phyloP scores from a whole-genome alignment of 2,329 filamentous ascomycete genomes.

The Diaporthe amygdali region DNA sequence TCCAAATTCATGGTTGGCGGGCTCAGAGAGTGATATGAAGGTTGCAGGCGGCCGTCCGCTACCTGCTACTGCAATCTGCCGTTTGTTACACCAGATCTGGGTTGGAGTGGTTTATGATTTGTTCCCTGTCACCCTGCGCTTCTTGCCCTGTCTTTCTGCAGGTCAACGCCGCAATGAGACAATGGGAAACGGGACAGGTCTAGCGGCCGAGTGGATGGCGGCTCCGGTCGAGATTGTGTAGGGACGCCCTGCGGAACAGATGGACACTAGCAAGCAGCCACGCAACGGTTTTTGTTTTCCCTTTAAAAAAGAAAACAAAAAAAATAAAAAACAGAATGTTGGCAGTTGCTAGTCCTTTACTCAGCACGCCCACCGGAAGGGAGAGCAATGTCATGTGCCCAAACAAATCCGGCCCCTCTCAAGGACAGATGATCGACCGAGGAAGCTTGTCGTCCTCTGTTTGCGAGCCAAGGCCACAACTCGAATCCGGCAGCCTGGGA shows the following conservation, averaged over 20 bases:
- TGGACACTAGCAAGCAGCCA: neutral
- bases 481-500: slow-evolving; percentile 23
- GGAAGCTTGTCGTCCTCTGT: neutral
- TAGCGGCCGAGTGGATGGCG: slow-evolving; percentile 7
- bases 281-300: neutral
- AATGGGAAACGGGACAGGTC: slow-evolving; percentile 8
- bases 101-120: slow-evolving; percentile 17
- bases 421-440: neutral
- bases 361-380: neutral
- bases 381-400: neutral
- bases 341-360: neutral
- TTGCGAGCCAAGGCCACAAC: neutral
- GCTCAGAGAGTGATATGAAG: slow-evolving; percentile 25
- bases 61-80: slow-evolving; percentile 28
- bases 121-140: neutral
- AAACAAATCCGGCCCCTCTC: neutral
- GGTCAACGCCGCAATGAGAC: slow-evolving; percentile 19
- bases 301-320: neutral
- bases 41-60: slow-evolving; percentile 22
- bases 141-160: slow-evolving; percentile 9
- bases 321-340: neutral
- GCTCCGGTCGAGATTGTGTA: neutral
- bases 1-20: slow-evolving; percentile 24
- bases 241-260: neutral
- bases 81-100: slow-evolving; percentile 28